Evolutionary conservation across 768 basidiomycete species (phyloP), one percentile per base, ranked within the genome.

Genomic region (Mycena galericulata): DNA sequence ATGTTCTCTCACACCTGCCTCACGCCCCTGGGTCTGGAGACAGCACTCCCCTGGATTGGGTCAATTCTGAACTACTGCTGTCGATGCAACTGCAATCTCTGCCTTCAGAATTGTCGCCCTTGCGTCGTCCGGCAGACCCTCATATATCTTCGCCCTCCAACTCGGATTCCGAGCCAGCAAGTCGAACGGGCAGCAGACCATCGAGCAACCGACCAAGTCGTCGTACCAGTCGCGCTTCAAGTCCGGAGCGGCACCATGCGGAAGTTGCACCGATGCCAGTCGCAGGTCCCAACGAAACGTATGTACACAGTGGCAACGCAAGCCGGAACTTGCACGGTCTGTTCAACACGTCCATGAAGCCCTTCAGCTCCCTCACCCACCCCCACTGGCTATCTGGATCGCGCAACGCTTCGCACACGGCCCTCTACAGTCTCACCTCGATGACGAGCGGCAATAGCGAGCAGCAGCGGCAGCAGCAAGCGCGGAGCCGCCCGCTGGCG

Each of bases 31-130:
- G 80, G 18, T 76, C 86, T 24, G 83, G 81, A 57, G 72, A 79
- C 46, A 79, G 79, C 62, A 81, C 85, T 0, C 85, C 89, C 4
- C 83, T 93, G 58, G 90, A 93, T 58, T 94, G 92, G 89, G 88
- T 95, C 63, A 94, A 96, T 77, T 92, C 92, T 7, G 96, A 96
- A 79, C 85, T 97, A 4, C 81, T 96, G 55, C 82, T 91, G 18
- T 91, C 90, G 2, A 81, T 92, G 30, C 2, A 77, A 78, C 26
- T 73, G 81, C 18, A 75, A 76, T 1, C 79, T 79, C 3, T 73
- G 79, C 45, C 77, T 77, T 43, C 74, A 80, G 60, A 78, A 72
- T 67, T 71, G 72, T 10, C 59, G 26, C 6, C 65, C 62, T 45
- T 60, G 27, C 67, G 53, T 55, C 59, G 53, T 47, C 72, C 51